Evolutionary conservation across 495 filamentous ascomycete species (phyloP).

Genomic region (Talaromyces ruber): DNA sequence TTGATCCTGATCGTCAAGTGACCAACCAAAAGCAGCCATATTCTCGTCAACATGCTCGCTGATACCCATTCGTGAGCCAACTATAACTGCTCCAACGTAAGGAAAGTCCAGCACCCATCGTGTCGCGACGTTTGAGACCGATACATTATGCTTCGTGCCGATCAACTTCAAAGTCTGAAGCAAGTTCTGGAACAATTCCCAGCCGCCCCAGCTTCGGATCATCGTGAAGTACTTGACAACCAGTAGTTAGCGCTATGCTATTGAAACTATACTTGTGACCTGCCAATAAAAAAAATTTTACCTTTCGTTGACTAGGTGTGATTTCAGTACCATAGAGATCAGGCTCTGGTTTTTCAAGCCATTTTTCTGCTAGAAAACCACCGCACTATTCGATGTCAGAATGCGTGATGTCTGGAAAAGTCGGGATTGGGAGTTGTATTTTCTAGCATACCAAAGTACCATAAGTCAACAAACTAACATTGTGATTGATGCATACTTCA

Average conservation of each 20-base stretch:
- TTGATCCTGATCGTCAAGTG: constrained; percentile 18
- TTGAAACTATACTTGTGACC: background rate
- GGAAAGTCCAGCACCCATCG: constrained; percentile 33
- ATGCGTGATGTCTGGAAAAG: background rate
- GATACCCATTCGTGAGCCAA: constrained; percentile 29
- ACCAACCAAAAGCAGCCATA: constrained; percentile 20
- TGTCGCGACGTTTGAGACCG: constrained; percentile 24
- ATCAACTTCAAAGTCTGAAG: constrained; percentile 15
- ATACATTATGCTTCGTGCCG: constrained; percentile 20
- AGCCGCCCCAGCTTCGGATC: constrained; percentile 25
- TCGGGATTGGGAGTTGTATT: background rate
- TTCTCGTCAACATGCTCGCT: constrained; percentile 28
- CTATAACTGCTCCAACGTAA: constrained; percentile 31
- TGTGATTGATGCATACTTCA: constrained; percentile 23
- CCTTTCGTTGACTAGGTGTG: constrained; percentile 33
- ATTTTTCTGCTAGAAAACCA: constrained; percentile 31
- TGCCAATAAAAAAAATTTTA: background rate
- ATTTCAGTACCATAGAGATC: constrained; percentile 25
- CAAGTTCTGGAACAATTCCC: constrained; percentile 15
- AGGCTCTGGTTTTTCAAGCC: constrained; percentile 24
- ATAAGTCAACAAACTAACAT: constrained; percentile 35
- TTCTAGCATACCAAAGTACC: constrained; percentile 23
- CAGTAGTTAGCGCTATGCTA: background rate
- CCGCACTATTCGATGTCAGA: constrained; percentile 19
- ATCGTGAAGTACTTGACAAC: constrained; percentile 30